These are phyloP conservation scores for Gracilaria domingensis DNA, from an alignment of 23 red algal species.

Conservation along the genomic window DNA sequence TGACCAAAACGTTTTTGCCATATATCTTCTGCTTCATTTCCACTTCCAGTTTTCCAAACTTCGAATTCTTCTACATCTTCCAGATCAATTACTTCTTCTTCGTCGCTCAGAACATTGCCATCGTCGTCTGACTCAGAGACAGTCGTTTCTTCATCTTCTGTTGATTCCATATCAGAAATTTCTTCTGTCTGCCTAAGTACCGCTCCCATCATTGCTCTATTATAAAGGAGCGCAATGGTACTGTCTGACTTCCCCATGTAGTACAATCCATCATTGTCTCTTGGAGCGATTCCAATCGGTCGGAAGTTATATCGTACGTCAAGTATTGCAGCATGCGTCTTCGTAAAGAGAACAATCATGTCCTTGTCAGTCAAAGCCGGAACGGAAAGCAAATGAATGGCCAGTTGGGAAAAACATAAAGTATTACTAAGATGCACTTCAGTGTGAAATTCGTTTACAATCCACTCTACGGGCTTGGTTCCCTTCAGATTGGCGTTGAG, in stretches of 20 bases:
- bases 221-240: too few species aligned
- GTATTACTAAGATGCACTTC: conserved; percentile 29
- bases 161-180: neutral
- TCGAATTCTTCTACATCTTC: neutral
- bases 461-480: neutral
- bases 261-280: conserved; percentile 23
- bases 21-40: conserved; percentile 3
- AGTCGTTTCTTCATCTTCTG: neutral
- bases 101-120: neutral
- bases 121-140: neutral
- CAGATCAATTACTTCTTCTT: neutral
- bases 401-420: neutral
- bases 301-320: neutral
- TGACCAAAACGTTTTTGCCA: conserved; percentile 47
- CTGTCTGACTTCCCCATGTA: conserved; percentile 3
- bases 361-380: conserved; percentile 22
- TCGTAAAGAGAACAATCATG: neutral
- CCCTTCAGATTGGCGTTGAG: neutral
- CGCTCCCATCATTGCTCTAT: conserved; percentile 8
- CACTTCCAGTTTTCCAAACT: neutral
- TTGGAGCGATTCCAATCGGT: neutral
- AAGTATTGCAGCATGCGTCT: neutral
- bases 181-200: neutral
- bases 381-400: conserved; percentile 33
- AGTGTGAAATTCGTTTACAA: neutral